Base-by-base conservation (phyloP, 768 basidiomycete genomes). In the Termitomyces sp. region DNA sequence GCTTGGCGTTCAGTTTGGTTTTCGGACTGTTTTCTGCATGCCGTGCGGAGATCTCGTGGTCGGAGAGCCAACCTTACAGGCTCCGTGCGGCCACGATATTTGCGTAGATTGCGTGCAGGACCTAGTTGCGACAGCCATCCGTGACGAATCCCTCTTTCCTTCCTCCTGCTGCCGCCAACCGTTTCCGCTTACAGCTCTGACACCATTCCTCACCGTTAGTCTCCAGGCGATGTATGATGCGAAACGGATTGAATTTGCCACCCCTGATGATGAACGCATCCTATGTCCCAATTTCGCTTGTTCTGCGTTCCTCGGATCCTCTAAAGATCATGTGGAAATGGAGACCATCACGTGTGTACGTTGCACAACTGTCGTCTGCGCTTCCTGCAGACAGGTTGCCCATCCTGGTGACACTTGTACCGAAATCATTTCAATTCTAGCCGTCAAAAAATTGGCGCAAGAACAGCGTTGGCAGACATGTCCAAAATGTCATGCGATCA, bases 401-500 rank as follows among this genome's bases (percentile, higher is more conserved):
- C 86, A 88, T 67, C 71, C 72, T 0, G 67, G 67, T 4, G 70
- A 75, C 37, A 66, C 63, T 1, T 87, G 86, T 51, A 62, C 61
- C 0, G 81, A 79, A 36, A 82, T 81, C 62, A 69, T 69, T 0
- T 75, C 75, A 0, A 72, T 75, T 3, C 64, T 77, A 8, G 76
- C 77, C 42, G 68, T 87, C 3, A 75, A 70, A 17, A 76, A 71
- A 1, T 75, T 86, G 4, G 86, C 85, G 0, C 65, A 67, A 5
- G 66, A 73, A 43, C 62, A 80, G 45, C 74, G 74, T 9, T 88
- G 85, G 86, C 83, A 87, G 65, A 86, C 83, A 0, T 89, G 87
- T 67, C 86, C 86, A 0, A 75, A 77, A 5, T 89, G 87, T 65
- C 66, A 72, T 15, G 73, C 78, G 6, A 76, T 88, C 50, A 77